Evolutionary conservation across 257 asterid genomes (phyloP), one percentile per base, ranked within the genome.

Genomic region (Gynochthodes officinalis): DNA sequence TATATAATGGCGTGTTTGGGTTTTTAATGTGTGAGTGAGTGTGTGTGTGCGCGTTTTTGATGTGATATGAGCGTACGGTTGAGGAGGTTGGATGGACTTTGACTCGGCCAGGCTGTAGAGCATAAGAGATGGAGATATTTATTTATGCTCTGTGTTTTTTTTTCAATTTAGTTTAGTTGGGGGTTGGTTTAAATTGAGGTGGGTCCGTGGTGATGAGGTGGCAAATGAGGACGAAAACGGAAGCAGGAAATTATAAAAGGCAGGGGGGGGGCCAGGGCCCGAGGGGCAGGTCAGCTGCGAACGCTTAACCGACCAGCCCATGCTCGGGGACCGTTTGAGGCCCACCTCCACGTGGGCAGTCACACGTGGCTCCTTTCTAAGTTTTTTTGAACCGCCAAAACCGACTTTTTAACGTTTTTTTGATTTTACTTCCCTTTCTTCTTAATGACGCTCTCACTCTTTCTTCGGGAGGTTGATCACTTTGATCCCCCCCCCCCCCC

Each of bases 341-440:
- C 68, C 40, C 61, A 58, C 72, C 60, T 43, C 71, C 84, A 80
- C 81, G 84, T 80, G 84, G 88, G 69, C 81, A 64, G 78, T 80
- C 76, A 69, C 64, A 53, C 74, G 76, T 43, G 77, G 76, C 58
- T 72, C 71, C 67, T 16, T n/a, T 35, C 35, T 30, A 58, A 27
- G 73, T 7, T 40, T 33, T 75, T 76, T 1, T 46, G 76, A 71
- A 76, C 80, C 55, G 76, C 72, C 76, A 76, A 76, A 76, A 70
- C 80, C 76, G 80, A 76, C 80, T 71, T 70, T 62, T 62, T 35
- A 76, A 61, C 70, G 71, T 76, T 61, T 76, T 59, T 69, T 62
- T 9, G n/a, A n/a, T n/a, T n/a, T n/a, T n/a, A n/a, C n/a, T n/a
- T n/a, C n/a, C 57, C 19, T 30, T 55, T 27, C 50, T 72, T 48